Conservation (phyloP, 2,329 filamentous ascomycete genomes). For the Tolypocladium cylindrosporum region DNA sequence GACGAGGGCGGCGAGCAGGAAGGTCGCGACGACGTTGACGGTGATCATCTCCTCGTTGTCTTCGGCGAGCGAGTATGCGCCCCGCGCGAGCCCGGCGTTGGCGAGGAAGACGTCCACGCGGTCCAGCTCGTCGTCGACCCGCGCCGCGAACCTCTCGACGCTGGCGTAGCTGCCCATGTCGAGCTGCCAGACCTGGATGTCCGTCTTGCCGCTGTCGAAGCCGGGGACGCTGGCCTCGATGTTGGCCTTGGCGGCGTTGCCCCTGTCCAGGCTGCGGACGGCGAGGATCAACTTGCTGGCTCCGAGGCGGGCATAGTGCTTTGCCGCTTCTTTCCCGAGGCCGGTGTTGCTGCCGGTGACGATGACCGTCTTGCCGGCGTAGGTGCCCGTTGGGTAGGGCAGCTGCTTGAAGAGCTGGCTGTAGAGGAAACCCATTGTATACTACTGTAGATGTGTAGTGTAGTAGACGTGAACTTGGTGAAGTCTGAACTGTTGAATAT, state of each 20-base stretch:
- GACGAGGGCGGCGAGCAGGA: slow-evolving; percentile 37
- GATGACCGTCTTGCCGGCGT: slow-evolving; percentile 20
- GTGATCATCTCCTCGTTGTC: slow-evolving; percentile 38
- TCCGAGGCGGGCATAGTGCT: slow-evolving; percentile 21
- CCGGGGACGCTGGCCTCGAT: slow-evolving; percentile 16
- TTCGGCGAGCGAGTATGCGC: slow-evolving; percentile 25
- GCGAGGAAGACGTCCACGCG: slow-evolving; percentile 33
- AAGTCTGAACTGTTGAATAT: background rate
- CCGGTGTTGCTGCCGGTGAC: slow-evolving; percentile 27
- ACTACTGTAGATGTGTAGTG: background rate
- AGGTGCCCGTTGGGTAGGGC: slow-evolving; percentile 14
- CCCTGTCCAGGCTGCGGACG: slow-evolving; percentile 16
- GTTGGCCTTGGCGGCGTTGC: slow-evolving; percentile 25
- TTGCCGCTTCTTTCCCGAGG: slow-evolving; percentile 25
- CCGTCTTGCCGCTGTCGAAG: slow-evolving; percentile 10
- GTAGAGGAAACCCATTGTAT: background rate
- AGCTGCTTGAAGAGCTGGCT: slow-evolving; percentile 1
- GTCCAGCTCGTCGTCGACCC: slow-evolving; percentile 20
- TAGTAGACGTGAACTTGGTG: background rate
- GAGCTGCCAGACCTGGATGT: slow-evolving; percentile 38
- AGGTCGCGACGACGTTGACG: slow-evolving; percentile 42
- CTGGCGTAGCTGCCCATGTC: slow-evolving; percentile 37
- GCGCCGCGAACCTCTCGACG: slow-evolving; percentile 31
- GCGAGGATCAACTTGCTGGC: slow-evolving; percentile 25
- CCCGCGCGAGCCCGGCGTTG: slow-evolving; percentile 28